Base-by-base conservation (phyloP, 768 basidiomycete species). In the Collybia mongolica region DNA sequence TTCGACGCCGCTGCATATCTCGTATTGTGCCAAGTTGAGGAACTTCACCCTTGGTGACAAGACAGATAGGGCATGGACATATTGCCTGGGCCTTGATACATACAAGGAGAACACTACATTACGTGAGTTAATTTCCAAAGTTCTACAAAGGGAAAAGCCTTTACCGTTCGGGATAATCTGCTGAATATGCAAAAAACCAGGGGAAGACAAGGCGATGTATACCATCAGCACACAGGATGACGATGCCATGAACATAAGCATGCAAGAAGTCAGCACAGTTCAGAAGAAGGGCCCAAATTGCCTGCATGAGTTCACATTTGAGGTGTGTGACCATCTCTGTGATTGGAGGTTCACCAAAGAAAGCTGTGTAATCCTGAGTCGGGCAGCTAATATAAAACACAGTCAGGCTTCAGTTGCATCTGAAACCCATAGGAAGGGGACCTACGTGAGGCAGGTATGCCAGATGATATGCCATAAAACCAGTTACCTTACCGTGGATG, bases 31-130 rank as follows among this genome's bases (percentile, higher is more conserved):
- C 62, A 39, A 61, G 35, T 6, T 38, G 22, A 7, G 15, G 8
- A 14, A 61, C 35, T 15, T 55, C 20, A 0, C 28, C 49, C 39
- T 54, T 56, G 8, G 52, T 26, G 11, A 55, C 45, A 5, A 49
- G 18, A 38, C 62, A 63, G 9, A 53, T 35, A 7, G 60, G 60
- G 42, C 62, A 63, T 3, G 55, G 64, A 44, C 40, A 61, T n/a
- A 9, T 24, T 2, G 60, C 65, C 9, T 49, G 28, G 29, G 55
- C 49, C 11, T 51, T 36, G 29, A 64, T 55, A 1, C 54, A 52
- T 14, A 62, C 59, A 6, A 65, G 35, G 7, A 65, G 47, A 26
- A 56, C 52, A 40, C 64, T 64, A 36, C n/a, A 22, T 18, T 20
- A 17, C 8, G 7, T 14, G 1, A 45, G 40, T 6, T 51, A 19